phyloP scores from a whole-genome alignment of 2,329 filamentous ascomycete species.

The Sclerotinia subarctica region DNA sequence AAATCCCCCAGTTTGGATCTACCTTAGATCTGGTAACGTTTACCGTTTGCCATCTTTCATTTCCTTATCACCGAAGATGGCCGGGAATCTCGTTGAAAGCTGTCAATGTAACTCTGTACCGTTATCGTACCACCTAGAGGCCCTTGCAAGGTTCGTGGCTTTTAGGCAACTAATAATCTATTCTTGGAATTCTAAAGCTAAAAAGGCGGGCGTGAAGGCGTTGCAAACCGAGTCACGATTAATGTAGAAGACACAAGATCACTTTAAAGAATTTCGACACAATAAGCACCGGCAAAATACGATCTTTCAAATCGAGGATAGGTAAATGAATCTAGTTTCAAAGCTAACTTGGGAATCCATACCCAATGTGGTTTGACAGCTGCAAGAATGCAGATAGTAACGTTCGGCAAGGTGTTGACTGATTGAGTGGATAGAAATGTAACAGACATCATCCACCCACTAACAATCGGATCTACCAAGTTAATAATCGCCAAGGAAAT shows the following conservation, averaged over 20 bases:
- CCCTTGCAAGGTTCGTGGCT: background rate
- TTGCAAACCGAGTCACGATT: background rate
- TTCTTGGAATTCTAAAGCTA: background rate
- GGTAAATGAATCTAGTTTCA: background rate
- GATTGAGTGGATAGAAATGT: background rate
- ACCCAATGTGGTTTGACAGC: background rate
- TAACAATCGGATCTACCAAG: background rate
- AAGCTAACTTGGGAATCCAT: background rate
- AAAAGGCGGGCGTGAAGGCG: background rate
- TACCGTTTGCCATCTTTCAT: background rate
- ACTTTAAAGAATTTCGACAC: background rate
- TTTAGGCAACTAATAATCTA: slow-evolving; percentile 7
- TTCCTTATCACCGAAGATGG: background rate
- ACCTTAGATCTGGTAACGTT: background rate
- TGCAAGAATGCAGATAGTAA: background rate
- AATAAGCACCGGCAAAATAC: background rate
- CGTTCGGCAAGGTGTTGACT: background rate
- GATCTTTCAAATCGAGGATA: background rate
- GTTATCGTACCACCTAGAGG: slow-evolving; percentile 4
- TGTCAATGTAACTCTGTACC: slow-evolving; percentile 1
- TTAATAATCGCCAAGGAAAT: slow-evolving; percentile 5
- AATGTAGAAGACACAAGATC: background rate
- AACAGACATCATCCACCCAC: background rate
- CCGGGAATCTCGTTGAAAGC: background rate
- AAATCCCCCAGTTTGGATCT: background rate